phyloP scores from a whole-genome alignment of 1,284 basidiomycete species.

The Marasmius tenuissimus region DNA sequence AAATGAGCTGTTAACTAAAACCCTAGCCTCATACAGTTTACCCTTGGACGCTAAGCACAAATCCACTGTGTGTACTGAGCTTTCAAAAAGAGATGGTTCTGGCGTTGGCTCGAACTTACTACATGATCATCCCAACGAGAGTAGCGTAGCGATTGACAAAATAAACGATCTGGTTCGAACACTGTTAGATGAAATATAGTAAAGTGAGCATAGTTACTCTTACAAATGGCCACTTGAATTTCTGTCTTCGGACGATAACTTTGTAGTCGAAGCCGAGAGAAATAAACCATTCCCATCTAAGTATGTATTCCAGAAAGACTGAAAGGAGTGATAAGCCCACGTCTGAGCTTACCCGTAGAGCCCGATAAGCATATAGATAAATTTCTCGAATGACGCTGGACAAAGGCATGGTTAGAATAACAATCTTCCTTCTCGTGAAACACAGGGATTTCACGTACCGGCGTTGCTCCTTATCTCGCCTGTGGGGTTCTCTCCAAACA shows the following conservation, averaged over 20 bases:
- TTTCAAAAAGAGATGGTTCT: too few species aligned
- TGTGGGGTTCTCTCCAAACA: too few species aligned
- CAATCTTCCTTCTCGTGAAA: too few species aligned
- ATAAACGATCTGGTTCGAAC: slow-evolving; percentile 57
- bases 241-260: slow-evolving; percentile 55
- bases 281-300: slow-evolving; percentile 66
- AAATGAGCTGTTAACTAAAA: not conserved
- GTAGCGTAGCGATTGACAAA: slow-evolving; percentile 71
- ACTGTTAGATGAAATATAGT: not conserved
- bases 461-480: too few species aligned
- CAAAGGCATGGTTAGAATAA: not conserved
- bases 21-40: not conserved
- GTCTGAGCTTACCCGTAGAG: slow-evolving; percentile 51
- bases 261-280: slow-evolving; percentile 70
- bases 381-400: slow-evolving; percentile 58
- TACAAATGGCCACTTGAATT: slow-evolving; percentile 65
- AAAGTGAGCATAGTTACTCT: not conserved
- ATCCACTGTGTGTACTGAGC: too few species aligned
- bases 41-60: not conserved
- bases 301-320: not conserved
- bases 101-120: too few species aligned
- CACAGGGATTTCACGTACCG: too few species aligned
- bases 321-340: not conserved
- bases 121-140: slow-evolving; percentile 27
- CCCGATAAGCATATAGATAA: slow-evolving; percentile 67